phyloP scores from a whole-genome alignment of 768 basidiomycete genomes.

The Rhodotorula taiwanensis region DNA sequence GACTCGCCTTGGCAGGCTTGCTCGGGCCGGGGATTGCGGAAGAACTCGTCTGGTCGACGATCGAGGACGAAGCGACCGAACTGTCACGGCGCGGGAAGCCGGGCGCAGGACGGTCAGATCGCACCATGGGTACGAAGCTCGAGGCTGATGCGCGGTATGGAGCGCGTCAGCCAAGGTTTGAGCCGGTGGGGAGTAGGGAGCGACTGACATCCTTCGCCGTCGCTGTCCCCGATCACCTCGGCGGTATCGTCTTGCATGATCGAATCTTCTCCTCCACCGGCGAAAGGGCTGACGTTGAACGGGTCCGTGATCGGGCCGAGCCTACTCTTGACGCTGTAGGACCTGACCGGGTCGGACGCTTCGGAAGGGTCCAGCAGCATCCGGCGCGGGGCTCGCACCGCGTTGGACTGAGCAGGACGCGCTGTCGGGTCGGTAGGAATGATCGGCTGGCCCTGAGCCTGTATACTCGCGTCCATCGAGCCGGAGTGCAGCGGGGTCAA shows the following conservation, averaged over 20 bases:
- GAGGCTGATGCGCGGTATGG: too few species aligned
- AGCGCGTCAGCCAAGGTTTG: not conserved
- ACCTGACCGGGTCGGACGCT: too few species aligned
- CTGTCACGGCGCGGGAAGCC: not conserved
- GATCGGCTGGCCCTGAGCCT: not conserved
- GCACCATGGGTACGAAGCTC: not conserved
- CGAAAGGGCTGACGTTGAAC: not conserved
- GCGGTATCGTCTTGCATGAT: not conserved
- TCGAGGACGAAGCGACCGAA: not conserved
- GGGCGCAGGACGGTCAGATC: not conserved
- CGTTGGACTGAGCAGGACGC: too few species aligned
- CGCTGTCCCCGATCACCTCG: slow-evolving; percentile 21
- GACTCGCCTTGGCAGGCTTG: not conserved
- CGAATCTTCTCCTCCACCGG: too few species aligned
- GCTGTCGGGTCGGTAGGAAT: not conserved
- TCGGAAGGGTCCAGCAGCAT: too few species aligned
- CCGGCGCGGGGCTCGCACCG: not conserved
- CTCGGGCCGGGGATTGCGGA: not conserved
- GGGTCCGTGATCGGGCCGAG: not conserved
- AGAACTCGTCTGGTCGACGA: not conserved
- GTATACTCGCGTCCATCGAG: too few species aligned
- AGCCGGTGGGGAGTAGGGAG: not conserved
- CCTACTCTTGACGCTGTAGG: too few species aligned
- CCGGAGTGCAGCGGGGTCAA: too few species aligned
- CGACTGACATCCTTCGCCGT: slow-evolving; percentile 19